Evolutionary conservation across 306 rosid species (phyloP), one percentile per base, ranked within the genome.

Genomic region (Gynostemma pentaphyllum): DNA sequence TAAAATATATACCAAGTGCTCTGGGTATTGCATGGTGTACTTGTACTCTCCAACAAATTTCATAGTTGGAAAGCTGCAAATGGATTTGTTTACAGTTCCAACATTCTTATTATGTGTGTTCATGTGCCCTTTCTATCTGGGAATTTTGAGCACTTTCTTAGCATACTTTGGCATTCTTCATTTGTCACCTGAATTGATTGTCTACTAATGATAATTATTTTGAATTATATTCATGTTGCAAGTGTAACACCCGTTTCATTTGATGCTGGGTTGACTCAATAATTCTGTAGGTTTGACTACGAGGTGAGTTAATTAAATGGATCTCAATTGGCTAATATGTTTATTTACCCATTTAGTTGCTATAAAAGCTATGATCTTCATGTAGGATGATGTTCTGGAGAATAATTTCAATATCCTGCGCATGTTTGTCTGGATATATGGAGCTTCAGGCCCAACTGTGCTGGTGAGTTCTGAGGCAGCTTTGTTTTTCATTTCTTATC

Each of bases 341-440:
- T 21, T 47, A 21, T 13, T 30, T 27, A 11, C 32, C 21, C 11
- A 13, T 45, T 29, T 49, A 26, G 28, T 53, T 34, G 45, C 34
- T 28, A 29, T 6, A 21, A 49, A 15, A 19, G 36, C 16, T 48
- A 49, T 8, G 51, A 30, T 37, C 61, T 30, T 73, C 70, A 3
- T 83, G 76, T 79, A 91, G 97, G 96, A 85, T 61, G 97, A 91
- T 74, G 97, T 91, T n/a, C 39, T 82, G 45, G 95, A 87, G 75
- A 91, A 85, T 52, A 85, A 67, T 78, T 91, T 87, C 81, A 91
- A 91, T 46, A 59, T 87, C 62, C 62, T 91, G 73, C 96, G 97
- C 76, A 85, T 91, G 96, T 85, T 87, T 80, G 69, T 82, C 75
- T 70, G 61, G 70, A 80, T 83, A 64, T 83, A 82, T 82, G 96